phyloP scores from a whole-genome alignment of 2,329 filamentous ascomycete species.

The Microascus cirrosus region DNA sequence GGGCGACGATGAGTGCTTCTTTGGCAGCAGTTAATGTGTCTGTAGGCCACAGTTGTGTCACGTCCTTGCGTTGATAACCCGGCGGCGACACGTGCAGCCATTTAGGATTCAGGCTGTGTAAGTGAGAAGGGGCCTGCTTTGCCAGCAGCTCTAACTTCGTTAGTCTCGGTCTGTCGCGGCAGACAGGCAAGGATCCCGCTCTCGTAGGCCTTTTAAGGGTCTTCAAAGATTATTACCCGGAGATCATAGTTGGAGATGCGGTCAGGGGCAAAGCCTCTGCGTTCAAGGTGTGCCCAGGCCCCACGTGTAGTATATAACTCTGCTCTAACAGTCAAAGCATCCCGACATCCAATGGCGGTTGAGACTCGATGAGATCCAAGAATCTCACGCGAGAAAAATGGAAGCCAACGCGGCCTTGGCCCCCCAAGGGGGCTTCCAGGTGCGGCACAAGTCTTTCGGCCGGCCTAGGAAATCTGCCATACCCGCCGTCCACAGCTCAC shows the following conservation, averaged over 20 bases:
- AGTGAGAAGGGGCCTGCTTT: conserved; percentile 13
- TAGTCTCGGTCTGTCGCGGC: conserved; percentile 45
- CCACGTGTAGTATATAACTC: background rate
- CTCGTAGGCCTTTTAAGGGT: conserved; percentile 65
- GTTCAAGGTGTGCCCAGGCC: conserved; percentile 38
- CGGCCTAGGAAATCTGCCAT: conserved; percentile 34
- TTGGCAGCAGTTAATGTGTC: background rate
- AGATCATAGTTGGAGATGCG: conserved; percentile 68
- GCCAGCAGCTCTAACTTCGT: background rate
- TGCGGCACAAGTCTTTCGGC: conserved; percentile 17
- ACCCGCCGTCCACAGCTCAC: conserved; percentile 62
- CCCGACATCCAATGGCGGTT: conserved; percentile 67
- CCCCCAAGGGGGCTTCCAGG: conserved; percentile 47
- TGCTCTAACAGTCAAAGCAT: conserved; percentile 34
- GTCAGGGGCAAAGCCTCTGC: conserved; percentile 48
- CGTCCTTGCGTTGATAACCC: conserved; percentile 65
- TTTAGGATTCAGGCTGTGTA: conserved; percentile 71
- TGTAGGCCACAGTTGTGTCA: conserved; percentile 55
- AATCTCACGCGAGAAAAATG: conserved; percentile 36
- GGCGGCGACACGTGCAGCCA: conserved; percentile 72
- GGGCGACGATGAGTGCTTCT: background rate
- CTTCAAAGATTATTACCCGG: conserved; percentile 87
- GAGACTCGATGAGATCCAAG: conserved; percentile 57
- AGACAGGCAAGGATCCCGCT: conserved; percentile 60
- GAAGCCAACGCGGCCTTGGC: conserved; percentile 23